Conservation (phyloP, 768 basidiomycete species). For the Mycena alexandri region DNA sequence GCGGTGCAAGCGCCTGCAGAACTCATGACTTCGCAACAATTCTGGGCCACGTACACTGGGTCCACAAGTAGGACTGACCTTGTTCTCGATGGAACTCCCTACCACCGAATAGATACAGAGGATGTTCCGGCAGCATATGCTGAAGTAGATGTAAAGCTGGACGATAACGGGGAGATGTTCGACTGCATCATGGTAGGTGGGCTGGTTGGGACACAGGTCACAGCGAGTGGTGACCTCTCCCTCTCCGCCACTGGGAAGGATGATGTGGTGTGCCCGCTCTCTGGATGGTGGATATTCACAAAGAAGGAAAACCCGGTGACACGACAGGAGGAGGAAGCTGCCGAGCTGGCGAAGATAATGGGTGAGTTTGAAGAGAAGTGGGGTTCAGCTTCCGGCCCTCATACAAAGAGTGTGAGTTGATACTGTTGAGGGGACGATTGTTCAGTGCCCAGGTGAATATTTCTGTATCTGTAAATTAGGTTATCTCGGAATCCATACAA, state of each 20-base stretch:
- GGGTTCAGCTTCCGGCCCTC: no score
- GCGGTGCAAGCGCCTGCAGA: neutral
- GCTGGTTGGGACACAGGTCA: conserved; percentile 35
- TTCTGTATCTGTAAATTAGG: no score
- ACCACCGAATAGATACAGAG: neutral
- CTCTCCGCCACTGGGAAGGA: conserved; percentile 21
- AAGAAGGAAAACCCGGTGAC: conserved; percentile 2
- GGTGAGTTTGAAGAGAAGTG: no score
- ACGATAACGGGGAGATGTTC: conserved; percentile 42
- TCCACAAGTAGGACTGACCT: neutral
- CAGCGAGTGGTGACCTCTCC: conserved; percentile 13
- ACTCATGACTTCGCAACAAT: conserved; percentile 8
- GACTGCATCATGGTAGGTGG: conserved; percentile 48
- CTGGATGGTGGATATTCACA: conserved; percentile 31
- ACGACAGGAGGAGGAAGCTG: no score
- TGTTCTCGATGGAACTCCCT: neutral
- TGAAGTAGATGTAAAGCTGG: conserved; percentile 45
- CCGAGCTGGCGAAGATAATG: no score
- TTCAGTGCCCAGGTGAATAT: no score
- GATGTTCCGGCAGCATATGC: conserved; percentile 46
- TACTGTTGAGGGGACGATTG: no score
- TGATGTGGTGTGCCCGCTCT: conserved; percentile 15
- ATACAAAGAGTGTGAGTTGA: no score
- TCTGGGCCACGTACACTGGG: conserved; percentile 16
- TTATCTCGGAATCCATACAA: no score